These are phyloP conservation scores for Aspergillus sojae DNA, from an alignment of 2,329 filamentous ascomycete genomes.

Conservation along the genomic window DNA sequence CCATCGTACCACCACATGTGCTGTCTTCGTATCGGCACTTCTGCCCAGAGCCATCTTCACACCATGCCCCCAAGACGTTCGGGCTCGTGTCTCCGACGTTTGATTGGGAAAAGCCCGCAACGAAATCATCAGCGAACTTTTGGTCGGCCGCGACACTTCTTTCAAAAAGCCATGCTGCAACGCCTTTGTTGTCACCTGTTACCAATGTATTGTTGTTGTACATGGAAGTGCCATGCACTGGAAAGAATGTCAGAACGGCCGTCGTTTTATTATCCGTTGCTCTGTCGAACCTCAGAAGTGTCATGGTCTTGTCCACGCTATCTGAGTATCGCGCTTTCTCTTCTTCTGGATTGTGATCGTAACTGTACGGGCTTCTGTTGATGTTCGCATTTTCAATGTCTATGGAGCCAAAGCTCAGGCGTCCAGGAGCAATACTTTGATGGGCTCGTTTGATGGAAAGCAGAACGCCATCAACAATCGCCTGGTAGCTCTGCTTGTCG, in stretches of 20 bases:
- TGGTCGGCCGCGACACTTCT: constrained; percentile 61
- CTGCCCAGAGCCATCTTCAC: constrained; percentile 76
- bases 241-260: constrained; percentile 86
- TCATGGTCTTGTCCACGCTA: constrained; percentile 75
- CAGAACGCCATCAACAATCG: constrained; percentile 83
- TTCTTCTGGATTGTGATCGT: constrained; percentile 77
- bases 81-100: constrained; percentile 90
- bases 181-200: constrained; percentile 95
- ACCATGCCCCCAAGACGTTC: constrained; percentile 84
- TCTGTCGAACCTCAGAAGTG: constrained; percentile 75
- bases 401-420: constrained; percentile 69
- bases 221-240: constrained; percentile 88
- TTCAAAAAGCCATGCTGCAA: constrained; percentile 84
- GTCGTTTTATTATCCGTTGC: constrained; percentile 74
- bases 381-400: constrained; percentile 77
- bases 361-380: constrained; percentile 86
- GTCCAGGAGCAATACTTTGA: constrained; percentile 68
- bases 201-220: constrained; percentile 89
- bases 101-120: constrained; percentile 89
- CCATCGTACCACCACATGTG: constrained; percentile 64
- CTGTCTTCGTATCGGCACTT: constrained; percentile 66
- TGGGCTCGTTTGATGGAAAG: constrained; percentile 83
- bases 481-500: constrained; percentile 80
- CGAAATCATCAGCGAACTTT: constrained; percentile 67
- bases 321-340: constrained; percentile 71